phyloP scores from a whole-genome alignment of 2,329 filamentous ascomycete genomes.

The Pseudopyricularia javanii region DNA sequence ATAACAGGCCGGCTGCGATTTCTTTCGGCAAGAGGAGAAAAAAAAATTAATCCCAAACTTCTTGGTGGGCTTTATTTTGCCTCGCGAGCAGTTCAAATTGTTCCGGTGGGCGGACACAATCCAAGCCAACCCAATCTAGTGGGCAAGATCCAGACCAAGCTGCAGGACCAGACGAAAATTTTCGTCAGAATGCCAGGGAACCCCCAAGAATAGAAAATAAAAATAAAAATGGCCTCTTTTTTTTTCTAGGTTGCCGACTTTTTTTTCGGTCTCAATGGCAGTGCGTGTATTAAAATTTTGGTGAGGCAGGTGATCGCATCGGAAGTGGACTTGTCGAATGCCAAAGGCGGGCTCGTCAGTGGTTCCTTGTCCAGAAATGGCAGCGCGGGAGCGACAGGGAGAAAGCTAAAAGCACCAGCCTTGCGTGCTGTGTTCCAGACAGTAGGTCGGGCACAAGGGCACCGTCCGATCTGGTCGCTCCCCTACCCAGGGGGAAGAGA shows the following conservation, averaged over 20 bases:
- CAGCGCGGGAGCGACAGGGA: neutral
- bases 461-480: neutral
- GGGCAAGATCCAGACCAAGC: neutral
- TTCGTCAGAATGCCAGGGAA: slow-evolving; percentile 1
- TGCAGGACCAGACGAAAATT: slow-evolving; percentile 1
- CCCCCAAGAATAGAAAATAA: slow-evolving; percentile 2
- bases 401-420: neutral
- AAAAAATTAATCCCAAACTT: slow-evolving; percentile 2
- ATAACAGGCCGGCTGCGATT: neutral
- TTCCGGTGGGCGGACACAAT: slow-evolving; percentile 1
- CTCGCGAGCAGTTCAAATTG: neutral
- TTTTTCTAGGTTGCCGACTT: neutral
- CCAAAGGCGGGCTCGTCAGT: slow-evolving; percentile 2
- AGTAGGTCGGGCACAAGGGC: slow-evolving; percentile 1
- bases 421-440: slow-evolving; percentile 1
- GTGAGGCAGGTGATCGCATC: slow-evolving; percentile 4
- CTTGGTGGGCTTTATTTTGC: slow-evolving; percentile 1
- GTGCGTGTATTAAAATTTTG: neutral
- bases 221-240: slow-evolving; percentile 1
- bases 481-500: neutral
- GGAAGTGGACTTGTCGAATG: slow-evolving; percentile 3
- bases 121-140: slow-evolving; percentile 1
- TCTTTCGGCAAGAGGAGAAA: neutral
- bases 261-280: neutral
- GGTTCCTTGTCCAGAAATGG: slow-evolving; percentile 3